Base-by-base conservation (phyloP, 2,329 filamentous ascomycete genomes). In the Fusarium citri region DNA sequence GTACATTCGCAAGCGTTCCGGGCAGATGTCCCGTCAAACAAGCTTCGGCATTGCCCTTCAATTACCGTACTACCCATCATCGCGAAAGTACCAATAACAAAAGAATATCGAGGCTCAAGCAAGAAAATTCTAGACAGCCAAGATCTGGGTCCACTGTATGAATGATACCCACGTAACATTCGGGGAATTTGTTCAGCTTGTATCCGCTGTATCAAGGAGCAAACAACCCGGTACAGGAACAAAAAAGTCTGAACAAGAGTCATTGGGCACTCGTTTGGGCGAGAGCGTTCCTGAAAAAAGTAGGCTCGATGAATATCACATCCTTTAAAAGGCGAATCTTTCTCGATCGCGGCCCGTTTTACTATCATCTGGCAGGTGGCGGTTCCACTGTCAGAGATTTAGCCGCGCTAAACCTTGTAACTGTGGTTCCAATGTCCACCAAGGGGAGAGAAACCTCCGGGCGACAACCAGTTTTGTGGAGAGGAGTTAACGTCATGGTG, bases 401-500 rank as follows among this genome's bases (percentile, higher is more conserved):
- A 53, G 26, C 25, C 9, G 26, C 31, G n/a, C 16, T 42, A 34
- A 25, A 26, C 16, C 10, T 22, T 26, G 40, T n/a, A 45, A 42
- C 26, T 50, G 50, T 18, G 48, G 45, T 34, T 56, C 41, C 25
- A 1, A 18, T 25, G 42, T 48, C 56, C 54, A 55, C 57, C 12
- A 10, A 25, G 22, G 64, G 64, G 64, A 67, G 64, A 51, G 28
- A 67, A 67, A 67, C 46, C 50, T 67, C 64, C 64, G 64, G 64
- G 34, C 34, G 1, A 12, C 1, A 0, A 34, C 8, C 34, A n/a
- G 34, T 37, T 37, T n/a, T n/a, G 34, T 37, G 34, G 34, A 11
- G 34, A 12, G 18, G 48, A 51, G 20, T 31, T 9, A 53, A 67
- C 64, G 63, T 67, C 64, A 67, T 67, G 43, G 22, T 23, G 40